These are phyloP conservation scores for Pseudogymnoascus sp. DNA, from an alignment of 2,329 filamentous ascomycete genomes.

Conservation along the genomic window DNA sequence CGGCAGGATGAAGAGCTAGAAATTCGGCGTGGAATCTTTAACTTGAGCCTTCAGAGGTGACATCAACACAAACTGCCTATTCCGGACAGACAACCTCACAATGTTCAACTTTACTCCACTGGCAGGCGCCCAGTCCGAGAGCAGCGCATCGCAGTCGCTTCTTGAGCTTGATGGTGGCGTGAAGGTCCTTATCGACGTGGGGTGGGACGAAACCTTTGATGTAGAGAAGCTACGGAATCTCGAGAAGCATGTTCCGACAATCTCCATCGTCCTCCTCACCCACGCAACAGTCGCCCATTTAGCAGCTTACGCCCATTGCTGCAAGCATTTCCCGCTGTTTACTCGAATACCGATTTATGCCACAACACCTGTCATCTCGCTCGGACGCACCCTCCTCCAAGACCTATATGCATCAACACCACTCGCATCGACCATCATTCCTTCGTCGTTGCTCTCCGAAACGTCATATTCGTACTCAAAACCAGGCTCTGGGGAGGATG, in stretches of 20 bases:
- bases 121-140: conserved; percentile 82
- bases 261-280: conserved; percentile 89
- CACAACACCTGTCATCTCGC: conserved; percentile 84
- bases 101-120: conserved; percentile 98
- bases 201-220: conserved; percentile 92
- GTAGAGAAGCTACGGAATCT: conserved; percentile 74
- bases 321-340: conserved; percentile 91
- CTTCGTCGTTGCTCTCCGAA: conserved; percentile 63
- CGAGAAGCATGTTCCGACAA: conserved; percentile 86
- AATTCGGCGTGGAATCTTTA: conserved; percentile 2
- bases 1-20: conserved; percentile 4
- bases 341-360: conserved; percentile 90
- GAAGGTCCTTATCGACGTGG: conserved; percentile 89
- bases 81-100: conserved; percentile 20
- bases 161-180: conserved; percentile 94
- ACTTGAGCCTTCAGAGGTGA: not conserved
- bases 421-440: conserved; percentile 77
- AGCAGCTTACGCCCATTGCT: conserved; percentile 90
- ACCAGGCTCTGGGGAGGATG: conserved; percentile 41
- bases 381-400: conserved; percentile 83
- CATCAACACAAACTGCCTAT: not conserved
- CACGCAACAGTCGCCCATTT: conserved; percentile 89
- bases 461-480: conserved; percentile 49
- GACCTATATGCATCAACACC: conserved; percentile 89
- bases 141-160: conserved; percentile 85